Conservation (phyloP, 1,284 basidiomycete species). For the Polyporus tsugae region DNA sequence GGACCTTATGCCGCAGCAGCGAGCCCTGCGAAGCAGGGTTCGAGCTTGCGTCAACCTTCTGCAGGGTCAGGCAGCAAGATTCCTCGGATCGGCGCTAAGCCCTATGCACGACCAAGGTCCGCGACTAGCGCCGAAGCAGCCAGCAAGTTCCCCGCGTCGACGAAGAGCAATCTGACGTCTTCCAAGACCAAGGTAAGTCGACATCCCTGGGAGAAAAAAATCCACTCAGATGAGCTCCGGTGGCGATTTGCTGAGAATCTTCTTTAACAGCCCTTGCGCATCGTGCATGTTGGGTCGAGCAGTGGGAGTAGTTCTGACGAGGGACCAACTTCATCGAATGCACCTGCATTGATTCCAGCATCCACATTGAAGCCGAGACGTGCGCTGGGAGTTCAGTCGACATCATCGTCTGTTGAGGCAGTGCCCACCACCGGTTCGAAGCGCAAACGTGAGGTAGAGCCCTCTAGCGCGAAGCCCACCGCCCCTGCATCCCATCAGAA, state of each 20-base stretch:
- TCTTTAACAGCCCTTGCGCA: conserved; percentile 26
- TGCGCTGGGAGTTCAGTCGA: conserved; percentile 18
- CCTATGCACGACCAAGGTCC: conserved; percentile 54
- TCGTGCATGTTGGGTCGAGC: conserved; percentile 32
- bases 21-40: conserved; percentile 42
- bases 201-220: background rate
- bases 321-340: conserved; percentile 16
- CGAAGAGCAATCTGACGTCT: conserved; percentile 7
- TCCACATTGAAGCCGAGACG: conserved; percentile 18
- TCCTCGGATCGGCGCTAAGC: conserved; percentile 71
- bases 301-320: conserved; percentile 42
- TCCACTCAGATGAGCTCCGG: background rate
- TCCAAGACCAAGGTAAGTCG: conserved; percentile 7
- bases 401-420: background rate
- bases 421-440: conserved; percentile 39
- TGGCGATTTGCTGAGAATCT: background rate
- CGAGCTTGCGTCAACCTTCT: conserved; percentile 60
- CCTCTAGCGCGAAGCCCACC: conserved; percentile 23
- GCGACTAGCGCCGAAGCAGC: conserved; percentile 7
- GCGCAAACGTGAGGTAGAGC: conserved; percentile 50
- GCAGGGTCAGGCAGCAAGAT: conserved; percentile 65
- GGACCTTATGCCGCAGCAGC: conserved; percentile 8
- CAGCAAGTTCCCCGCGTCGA: conserved; percentile 22
- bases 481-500: conserved; percentile 38
- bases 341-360: conserved; percentile 20